Evolutionary conservation across 1,284 basidiomycete genomes (phyloP), one percentile per base, ranked within the genome.

Genomic region (Naganishia liquefaciens): DNA sequence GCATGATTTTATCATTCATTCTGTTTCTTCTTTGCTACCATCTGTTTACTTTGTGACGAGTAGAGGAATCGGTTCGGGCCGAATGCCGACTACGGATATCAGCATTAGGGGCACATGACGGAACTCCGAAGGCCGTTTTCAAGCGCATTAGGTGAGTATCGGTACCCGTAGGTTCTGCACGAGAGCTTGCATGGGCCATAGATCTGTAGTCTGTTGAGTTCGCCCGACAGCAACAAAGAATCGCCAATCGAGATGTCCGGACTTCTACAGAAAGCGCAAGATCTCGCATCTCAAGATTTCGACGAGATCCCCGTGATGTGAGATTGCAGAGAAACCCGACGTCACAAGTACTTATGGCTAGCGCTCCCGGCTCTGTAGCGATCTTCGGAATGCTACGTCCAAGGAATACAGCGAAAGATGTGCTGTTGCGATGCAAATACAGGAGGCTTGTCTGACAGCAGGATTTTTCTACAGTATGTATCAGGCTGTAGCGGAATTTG

Each of bases 381-480:
- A 89, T 74, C 73, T 89, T 33, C 74, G 80, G 50, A 73, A 84
- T 66, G 76, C 85, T 21, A 69, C 71, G 7, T 83, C 75, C 46
- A 62, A 77, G 3, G 81, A 85, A 67, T 70, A 77, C 0, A 70
- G 66, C 5, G 74, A 77, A 21, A 80, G 84, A 50, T 75, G 77
- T 57, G 80, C 75, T 2, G 75, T 91, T 2, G 88, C 85, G 0
- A 76, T 81, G 17, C 75, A 84, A 65, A 82, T 91, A 42, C 80
- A 86, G 46, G 80, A 87, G 68, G 88, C 88, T 0, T 89, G 87
- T 72, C 84, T 89, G 58, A 84, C 86, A 54, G 85, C 86, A 10
- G 90, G 89, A 0, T 91, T 91, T 76, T 89, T 91, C 78, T 91
- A 91, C 73, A 83, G 88, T 89, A 68, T 7, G 81, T 73, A 19